These are phyloP conservation scores for Alternaria postmessia DNA, from an alignment of 2,329 filamentous ascomycete species.

Conservation along the genomic window DNA sequence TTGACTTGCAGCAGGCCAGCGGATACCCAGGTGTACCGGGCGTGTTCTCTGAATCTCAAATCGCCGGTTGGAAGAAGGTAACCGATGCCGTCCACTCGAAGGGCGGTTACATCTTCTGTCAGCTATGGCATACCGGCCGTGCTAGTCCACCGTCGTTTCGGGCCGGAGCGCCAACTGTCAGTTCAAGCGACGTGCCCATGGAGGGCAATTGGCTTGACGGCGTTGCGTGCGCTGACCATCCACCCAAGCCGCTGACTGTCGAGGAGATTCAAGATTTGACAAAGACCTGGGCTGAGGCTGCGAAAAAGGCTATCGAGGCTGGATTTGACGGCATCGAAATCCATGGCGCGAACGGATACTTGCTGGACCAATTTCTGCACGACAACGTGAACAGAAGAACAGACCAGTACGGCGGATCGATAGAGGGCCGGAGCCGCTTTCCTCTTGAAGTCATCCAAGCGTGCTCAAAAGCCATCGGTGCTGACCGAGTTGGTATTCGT, in stretches of 20 bases:
- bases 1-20: conserved; percentile 48
- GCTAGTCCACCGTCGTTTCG: conserved; percentile 52
- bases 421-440: conserved; percentile 64
- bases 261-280: conserved; percentile 52
- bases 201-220: conserved; percentile 52
- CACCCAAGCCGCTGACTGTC: conserved; percentile 47
- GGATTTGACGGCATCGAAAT: conserved; percentile 54
- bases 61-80: conserved; percentile 60
- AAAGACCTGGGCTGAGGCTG: conserved; percentile 51
- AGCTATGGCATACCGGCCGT: conserved; percentile 60
- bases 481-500: conserved; percentile 44
- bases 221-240: conserved; percentile 47
- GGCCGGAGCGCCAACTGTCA: conserved; percentile 45
- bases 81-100: conserved; percentile 61
- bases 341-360: conserved; percentile 54
- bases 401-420: conserved; percentile 60
- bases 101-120: conserved; percentile 58
- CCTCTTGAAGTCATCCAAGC: conserved; percentile 61
- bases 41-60: conserved; percentile 51
- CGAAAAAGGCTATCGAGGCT: conserved; percentile 48
- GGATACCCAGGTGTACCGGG: conserved; percentile 48
- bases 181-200: conserved; percentile 54
- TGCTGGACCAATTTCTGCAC: conserved; percentile 63
- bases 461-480: conserved; percentile 44
- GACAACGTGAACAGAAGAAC: conserved; percentile 60